These are phyloP conservation scores for Ophidiomyces ophidiicola DNA, from an alignment of 2,329 filamentous ascomycete genomes.

Conservation along the genomic window DNA sequence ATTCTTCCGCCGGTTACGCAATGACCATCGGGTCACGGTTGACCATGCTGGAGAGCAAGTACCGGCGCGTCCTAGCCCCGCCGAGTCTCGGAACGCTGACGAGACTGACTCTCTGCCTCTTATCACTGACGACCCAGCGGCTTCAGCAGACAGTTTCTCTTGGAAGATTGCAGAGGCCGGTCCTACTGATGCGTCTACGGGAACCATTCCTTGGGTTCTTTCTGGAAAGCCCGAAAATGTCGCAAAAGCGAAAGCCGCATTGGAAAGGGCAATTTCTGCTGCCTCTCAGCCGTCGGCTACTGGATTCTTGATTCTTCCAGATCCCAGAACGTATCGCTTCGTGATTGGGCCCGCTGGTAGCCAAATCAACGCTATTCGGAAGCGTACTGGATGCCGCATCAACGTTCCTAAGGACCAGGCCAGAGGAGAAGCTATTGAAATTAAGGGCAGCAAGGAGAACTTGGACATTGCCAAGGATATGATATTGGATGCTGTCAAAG, in stretches of 20 bases:
- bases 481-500: constrained; percentile 68
- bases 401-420: constrained; percentile 76
- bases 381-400: constrained; percentile 85
- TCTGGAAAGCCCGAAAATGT: constrained; percentile 67
- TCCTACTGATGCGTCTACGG: constrained; percentile 17
- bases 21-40: constrained; percentile 76
- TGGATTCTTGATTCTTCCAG: constrained; percentile 80
- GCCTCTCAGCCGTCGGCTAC: constrained; percentile 43
- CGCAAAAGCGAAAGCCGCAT: constrained; percentile 63
- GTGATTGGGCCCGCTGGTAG: constrained; percentile 81
- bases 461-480: constrained; percentile 79
- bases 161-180: constrained; percentile 63
- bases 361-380: constrained; percentile 86
- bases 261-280: constrained; percentile 60
- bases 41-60: constrained; percentile 74
- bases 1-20: constrained; percentile 82
- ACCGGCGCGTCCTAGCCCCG: constrained; percentile 53
- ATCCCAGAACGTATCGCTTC: constrained; percentile 76
- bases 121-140: constrained; percentile 73
- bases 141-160: constrained; percentile 55
- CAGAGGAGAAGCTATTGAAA: constrained; percentile 72
- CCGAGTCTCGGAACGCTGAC: constrained; percentile 41
- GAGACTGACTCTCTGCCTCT: constrained; percentile 56
- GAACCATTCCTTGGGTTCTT: constrained; percentile 68
- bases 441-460: constrained; percentile 65